A percentile compares a stretch with the other conserved stretches of the same genome.
Conservation (phyloP, 2,329 filamentous ascomycete species). For the Fusarium abutilonis region DNA sequence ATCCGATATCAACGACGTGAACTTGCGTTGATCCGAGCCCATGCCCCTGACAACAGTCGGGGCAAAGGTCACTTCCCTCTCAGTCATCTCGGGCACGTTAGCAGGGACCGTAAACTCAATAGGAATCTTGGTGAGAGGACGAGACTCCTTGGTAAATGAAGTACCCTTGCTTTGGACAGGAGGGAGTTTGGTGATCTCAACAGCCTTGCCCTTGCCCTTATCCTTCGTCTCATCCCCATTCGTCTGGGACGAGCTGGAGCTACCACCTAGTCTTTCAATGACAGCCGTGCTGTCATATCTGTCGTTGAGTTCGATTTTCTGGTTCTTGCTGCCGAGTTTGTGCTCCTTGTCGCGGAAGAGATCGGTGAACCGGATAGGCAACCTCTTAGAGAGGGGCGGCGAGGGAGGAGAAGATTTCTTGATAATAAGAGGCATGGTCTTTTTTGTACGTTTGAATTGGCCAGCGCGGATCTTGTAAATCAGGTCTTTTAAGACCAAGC, state of each 20-base stretch:
- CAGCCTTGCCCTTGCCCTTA: not conserved
- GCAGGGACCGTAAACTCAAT: conserved; percentile 4
- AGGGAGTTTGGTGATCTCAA: not conserved
- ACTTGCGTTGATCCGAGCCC: no score
- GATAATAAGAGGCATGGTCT: not conserved
- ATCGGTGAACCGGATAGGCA: conserved; percentile 21
- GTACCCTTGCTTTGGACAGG: no score
- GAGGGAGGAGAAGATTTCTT: not conserved
- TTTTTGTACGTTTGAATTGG: conserved; percentile 21
- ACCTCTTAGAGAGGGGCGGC: no score
- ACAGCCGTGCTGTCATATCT: conserved; percentile 5
- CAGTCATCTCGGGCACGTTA: not conserved
- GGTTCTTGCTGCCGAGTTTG: not conserved
- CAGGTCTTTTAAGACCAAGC: conserved; percentile 26
- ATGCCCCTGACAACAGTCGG: not conserved
- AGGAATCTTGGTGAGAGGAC: not conserved
- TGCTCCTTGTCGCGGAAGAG: conserved; percentile 28
- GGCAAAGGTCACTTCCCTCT: not conserved
- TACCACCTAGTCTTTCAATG: conserved; percentile 11
- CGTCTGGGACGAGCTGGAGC: conserved; percentile 1
- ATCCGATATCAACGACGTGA: no score
- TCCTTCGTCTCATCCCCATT: not conserved
- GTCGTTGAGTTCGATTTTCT: not conserved
- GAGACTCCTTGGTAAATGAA: not conserved
- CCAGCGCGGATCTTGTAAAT: conserved; percentile 17